phyloP scores from a whole-genome alignment of 2,329 filamentous ascomycete species.

The Ustilaginoidea virens region DNA sequence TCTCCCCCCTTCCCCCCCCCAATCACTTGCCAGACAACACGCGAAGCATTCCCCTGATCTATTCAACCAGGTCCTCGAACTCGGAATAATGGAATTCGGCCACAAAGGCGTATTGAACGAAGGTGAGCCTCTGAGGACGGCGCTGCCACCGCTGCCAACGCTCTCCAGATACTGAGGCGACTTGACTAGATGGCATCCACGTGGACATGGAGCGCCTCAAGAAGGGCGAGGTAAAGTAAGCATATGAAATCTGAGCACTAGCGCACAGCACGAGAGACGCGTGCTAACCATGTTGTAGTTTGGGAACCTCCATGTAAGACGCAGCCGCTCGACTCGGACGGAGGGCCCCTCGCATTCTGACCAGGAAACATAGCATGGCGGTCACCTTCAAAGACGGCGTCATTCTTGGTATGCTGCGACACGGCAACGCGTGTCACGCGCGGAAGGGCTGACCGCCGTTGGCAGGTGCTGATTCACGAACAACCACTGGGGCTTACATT shows the following conservation, averaged over 20 bases:
- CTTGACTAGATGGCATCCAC: conserved; percentile 79
- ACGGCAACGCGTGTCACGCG: too few relatives aligned
- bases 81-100: conserved; percentile 42
- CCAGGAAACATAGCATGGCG: conserved; percentile 57
- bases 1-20: not conserved
- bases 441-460: conserved; percentile 6
- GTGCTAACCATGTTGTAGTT: conserved; percentile 35
- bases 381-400: conserved; percentile 98
- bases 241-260: not conserved
- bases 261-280: not conserved
- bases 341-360: conserved; percentile 14
- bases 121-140: too few relatives aligned
- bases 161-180: conserved; percentile 1
- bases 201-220: conserved; percentile 98
- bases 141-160: too few relatives aligned
- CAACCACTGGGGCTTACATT: conserved; percentile 95
- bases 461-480: conserved; percentile 81
- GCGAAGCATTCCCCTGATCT: too few relatives aligned
- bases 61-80: too few relatives aligned
- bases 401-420: conserved; percentile 52
- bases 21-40: not conserved
- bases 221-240: conserved; percentile 97
- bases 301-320: conserved; percentile 87
- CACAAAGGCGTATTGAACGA: conserved; percentile 47
- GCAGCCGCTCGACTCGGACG: conserved; percentile 9